These are phyloP conservation scores for Tylopilus plumbeoviolaceoides DNA, from an alignment of 768 basidiomycete genomes.

Conservation along the genomic window DNA sequence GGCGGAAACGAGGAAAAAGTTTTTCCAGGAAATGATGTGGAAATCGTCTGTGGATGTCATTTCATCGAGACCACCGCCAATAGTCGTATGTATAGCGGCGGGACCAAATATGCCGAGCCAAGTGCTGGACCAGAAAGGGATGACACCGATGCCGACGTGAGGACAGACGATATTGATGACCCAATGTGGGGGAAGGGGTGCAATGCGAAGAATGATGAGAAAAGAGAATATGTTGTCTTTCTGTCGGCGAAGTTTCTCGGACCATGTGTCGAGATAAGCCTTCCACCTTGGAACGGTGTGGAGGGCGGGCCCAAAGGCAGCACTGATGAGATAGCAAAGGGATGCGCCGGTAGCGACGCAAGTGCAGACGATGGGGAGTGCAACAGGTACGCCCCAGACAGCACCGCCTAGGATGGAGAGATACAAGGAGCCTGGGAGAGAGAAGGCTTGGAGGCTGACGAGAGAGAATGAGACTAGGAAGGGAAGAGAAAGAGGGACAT, in stretches of 20 bases:
- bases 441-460: slow-evolving; percentile 88
- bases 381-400: slow-evolving; percentile 85
- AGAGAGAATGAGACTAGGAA: slow-evolving; percentile 7
- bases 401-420: slow-evolving; percentile 95
- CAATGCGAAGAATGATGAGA: slow-evolving; percentile 91
- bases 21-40: slow-evolving; percentile 87
- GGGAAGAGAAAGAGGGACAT: slow-evolving; percentile 32
- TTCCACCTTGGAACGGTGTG: slow-evolving; percentile 85
- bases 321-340: slow-evolving; percentile 88
- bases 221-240: slow-evolving; percentile 86
- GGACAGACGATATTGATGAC: slow-evolving; percentile 91
- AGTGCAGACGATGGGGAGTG: slow-evolving; percentile 85
- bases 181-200: slow-evolving; percentile 95
- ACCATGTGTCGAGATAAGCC: slow-evolving; percentile 77
- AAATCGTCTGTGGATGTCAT: slow-evolving; percentile 96
- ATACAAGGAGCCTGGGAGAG: slow-evolving; percentile 96
- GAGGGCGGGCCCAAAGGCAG: slow-evolving; percentile 89
- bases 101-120: slow-evolving; percentile 90
- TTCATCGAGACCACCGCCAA: slow-evolving; percentile 87
- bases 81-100: slow-evolving; percentile 91
- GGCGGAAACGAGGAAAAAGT: slow-evolving; percentile 80
- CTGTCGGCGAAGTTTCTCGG: slow-evolving; percentile 70
- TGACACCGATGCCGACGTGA: slow-evolving; percentile 81
- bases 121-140: slow-evolving; percentile 87
- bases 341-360: slow-evolving; percentile 90